Base-by-base conservation (phyloP, 1,139 yeast genomes). In the Lodderomyces oxycetoniae region DNA sequence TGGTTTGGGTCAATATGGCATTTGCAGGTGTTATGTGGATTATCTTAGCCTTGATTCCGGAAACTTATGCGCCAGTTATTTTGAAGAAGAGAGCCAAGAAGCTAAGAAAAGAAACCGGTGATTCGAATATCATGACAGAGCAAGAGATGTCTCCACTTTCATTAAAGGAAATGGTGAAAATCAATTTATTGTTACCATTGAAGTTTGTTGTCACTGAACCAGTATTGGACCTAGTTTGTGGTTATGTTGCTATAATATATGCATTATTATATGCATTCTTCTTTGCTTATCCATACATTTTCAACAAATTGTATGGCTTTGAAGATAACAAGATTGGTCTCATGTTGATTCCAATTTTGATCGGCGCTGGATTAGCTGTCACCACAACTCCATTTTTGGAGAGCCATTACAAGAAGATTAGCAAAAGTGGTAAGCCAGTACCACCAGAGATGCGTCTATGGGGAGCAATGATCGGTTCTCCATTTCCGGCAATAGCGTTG, bases 1-100 rank as follows among this genome's bases (percentile, higher is more conserved):
- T 87, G 53, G 74, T 83, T 44, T 87, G 96, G 95, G 89, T 86
- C 39, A 87, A 87, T 51, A 77, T 87, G 85, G 95, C 91, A 2
- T 85, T 87, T 58, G 86, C 91, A 2, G 96, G 95, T 41, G 74
- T 76, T 1, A 78, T 82, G 76, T 81, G 91, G 83, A 65, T 86
- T 17, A 42, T 72, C 17, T 68, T 80, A 19, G 56, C 77, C 11
- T 46, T 68, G 14, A 71, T 87, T 26, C 96, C 95, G 7, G 96
- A 88, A 63, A 88, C 96, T 17, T 87, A 83, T 57, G 89, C 95
- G 2, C 96, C 96, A 4, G 87, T 80, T 5, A 85, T 87, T 38
- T 67, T 87, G 48, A 86, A 83, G 55, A 68, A 58, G 30, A 74
- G 87, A 53, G 96, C 96, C 27, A 61, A 63, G 47, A 71, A 57